Evolutionary conservation across 768 basidiomycete genomes (phyloP).

Genomic region (Boletus vinaceobasis): DNA sequence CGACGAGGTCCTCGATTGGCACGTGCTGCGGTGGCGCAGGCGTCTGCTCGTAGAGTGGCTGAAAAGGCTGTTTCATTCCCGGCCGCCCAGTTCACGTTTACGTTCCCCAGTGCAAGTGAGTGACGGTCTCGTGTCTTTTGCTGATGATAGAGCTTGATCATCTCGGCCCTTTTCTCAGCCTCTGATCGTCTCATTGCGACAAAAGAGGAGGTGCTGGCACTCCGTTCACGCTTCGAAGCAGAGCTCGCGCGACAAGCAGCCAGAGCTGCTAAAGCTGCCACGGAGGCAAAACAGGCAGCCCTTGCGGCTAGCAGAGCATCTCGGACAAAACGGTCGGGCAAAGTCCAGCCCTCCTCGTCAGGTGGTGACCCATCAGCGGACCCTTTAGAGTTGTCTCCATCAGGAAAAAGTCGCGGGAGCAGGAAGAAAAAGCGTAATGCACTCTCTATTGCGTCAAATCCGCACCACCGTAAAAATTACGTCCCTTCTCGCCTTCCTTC

Average conservation of each 20-base stretch:
- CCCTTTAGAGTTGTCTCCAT: slow-evolving; percentile 36
- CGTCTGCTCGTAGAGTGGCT: slow-evolving; percentile 3
- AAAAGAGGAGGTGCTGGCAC: slow-evolving; percentile 61
- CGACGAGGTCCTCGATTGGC: slow-evolving; percentile 51
- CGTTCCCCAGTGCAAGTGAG: slow-evolving; percentile 70
- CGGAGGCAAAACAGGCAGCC: slow-evolving; percentile 51
- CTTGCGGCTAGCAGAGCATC: slow-evolving; percentile 35
- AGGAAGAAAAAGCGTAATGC: slow-evolving; percentile 96
- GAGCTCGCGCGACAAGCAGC: slow-evolving; percentile 71
- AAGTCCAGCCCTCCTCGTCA: slow-evolving; percentile 33
- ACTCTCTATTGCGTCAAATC: slow-evolving; percentile 90
- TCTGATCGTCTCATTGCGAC: slow-evolving; percentile 68
- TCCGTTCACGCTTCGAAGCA: slow-evolving; percentile 67
- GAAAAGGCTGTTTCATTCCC: slow-evolving; percentile 44
- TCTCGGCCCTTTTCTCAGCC: slow-evolving; percentile 43
- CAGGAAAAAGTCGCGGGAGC: slow-evolving; percentile 28
- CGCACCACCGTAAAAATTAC: slow-evolving; percentile 93
- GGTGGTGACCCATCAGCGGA: slow-evolving; percentile 37
- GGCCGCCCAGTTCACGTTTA: slow-evolving; percentile 54
- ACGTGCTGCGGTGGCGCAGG: slow-evolving; percentile 35
- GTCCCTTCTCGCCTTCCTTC: slow-evolving; percentile 77
- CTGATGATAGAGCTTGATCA: slow-evolving; percentile 27
- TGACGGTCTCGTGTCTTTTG: slow-evolving; percentile 31
- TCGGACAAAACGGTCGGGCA: slow-evolving; percentile 37
- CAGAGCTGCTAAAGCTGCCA: slow-evolving; percentile 46